A percentile compares a stretch with the other conserved stretches of the same genome.
Conservation (phyloP, 345 rosid species). For the Rhodamnia rubescens region DNA sequence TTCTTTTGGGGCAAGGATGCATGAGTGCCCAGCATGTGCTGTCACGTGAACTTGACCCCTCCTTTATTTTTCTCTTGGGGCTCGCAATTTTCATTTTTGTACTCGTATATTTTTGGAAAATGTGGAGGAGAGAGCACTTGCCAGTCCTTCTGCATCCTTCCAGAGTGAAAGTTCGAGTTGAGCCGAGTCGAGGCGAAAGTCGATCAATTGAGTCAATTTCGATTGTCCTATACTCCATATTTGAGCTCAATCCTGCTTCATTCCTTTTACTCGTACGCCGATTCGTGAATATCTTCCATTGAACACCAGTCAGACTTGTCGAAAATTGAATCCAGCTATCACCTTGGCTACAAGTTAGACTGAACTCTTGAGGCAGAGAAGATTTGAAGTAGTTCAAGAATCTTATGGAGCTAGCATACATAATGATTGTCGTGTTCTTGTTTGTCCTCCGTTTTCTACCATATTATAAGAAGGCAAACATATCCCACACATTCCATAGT, state of each 20-base stretch:
- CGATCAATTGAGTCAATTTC: neutral
- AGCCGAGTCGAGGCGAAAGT: neutral
- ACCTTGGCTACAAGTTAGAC: neutral
- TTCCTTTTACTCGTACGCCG: neutral
- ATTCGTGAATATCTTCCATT: neutral
- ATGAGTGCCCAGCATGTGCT: constrained; percentile 20
- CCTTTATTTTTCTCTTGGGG: constrained; percentile 1
- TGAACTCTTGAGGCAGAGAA: neutral
- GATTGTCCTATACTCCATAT: neutral
- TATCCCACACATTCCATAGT: neutral
- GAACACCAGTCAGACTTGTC: neutral
- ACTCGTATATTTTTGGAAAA: neutral
- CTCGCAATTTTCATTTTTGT: neutral
- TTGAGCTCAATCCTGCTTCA: neutral
- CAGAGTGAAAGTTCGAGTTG: neutral
- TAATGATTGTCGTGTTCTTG: neutral
- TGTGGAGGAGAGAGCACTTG: neutral
- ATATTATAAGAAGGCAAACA: neutral
- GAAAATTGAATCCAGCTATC: neutral
- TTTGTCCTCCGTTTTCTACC: neutral
- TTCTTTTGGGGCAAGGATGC: neutral
- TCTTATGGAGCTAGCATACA: neutral
- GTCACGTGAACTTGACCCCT: constrained; percentile 13
- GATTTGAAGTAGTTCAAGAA: neutral
- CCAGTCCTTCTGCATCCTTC: neutral